phyloP scores from a whole-genome alignment of 345 rosid genomes.

The Kernera saxatilis region DNA sequence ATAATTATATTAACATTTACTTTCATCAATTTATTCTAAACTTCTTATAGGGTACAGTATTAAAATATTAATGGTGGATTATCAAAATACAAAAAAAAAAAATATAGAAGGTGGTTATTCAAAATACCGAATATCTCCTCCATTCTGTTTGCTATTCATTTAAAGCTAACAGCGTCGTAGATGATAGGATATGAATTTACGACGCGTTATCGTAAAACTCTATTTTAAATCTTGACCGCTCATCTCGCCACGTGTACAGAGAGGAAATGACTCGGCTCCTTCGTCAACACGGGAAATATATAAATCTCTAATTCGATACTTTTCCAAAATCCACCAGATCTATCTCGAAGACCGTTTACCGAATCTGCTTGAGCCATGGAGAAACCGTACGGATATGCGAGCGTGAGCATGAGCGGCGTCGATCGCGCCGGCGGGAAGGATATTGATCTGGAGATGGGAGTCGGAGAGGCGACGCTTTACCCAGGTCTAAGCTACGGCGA shows the following conservation, averaged over 20 bases:
- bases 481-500: slow-evolving; percentile 82
- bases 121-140: neutral
- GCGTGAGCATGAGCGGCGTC: slow-evolving; percentile 32
- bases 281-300: neutral
- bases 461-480: slow-evolving; percentile 61
- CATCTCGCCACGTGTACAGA: slow-evolving; percentile 6
- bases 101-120: too few species aligned
- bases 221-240: neutral
- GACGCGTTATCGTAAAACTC: slow-evolving; percentile 1
- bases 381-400: slow-evolving; percentile 54
- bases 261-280: neutral
- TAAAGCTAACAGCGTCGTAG: neutral
- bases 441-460: slow-evolving; percentile 56
- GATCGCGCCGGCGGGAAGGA: slow-evolving; percentile 31
- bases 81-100: neutral
- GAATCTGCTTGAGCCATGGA: slow-evolving; percentile 27
- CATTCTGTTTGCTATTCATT: neutral
- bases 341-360: slow-evolving; percentile 2
- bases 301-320: neutral
- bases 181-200: neutral
- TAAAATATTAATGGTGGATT: neutral
- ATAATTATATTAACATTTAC: neutral
- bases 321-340: slow-evolving; percentile 1
- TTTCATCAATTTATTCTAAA: neutral
- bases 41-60: neutral